Base-by-base conservation (phyloP, 169 alveolate genomes). In the Cryptosporidium sp. region DNA sequence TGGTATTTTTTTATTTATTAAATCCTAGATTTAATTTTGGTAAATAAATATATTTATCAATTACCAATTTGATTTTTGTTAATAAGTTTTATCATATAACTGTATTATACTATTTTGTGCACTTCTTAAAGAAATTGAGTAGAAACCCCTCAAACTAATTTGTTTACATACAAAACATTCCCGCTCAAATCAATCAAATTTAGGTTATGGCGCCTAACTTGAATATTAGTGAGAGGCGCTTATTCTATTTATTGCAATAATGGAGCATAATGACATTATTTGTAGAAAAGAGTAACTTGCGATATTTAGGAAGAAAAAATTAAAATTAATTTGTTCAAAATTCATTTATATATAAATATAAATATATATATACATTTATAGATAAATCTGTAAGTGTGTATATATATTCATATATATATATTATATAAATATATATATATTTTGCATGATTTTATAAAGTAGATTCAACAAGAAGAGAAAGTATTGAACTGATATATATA, bases 181-280 rank as follows among this genome's bases (percentile, higher is more conserved):
- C 67, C 67, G 67, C 67, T 9, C 65, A 56, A 56, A 23, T 0
- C 23, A 1, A 56, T 21, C 6, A n/a, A 23, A n/a, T 5, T 18
- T 12, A 26, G n/a, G 29, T 14, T 0, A 21, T 12, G 56, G 56
- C 70, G 70, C 51, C 52, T 18, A 33, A 65, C 0, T 5, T 23
- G 0, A 65, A 52, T 44, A 31, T 65, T 21, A 39, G 53, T 52
- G 72, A 44, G 52, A 31, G 29, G 23, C 12, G 67, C n/a, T 29
- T 65, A 65, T 65, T 44, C 71, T n/a, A 35, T 33, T 65, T 3
- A 65, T 37, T 65, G 72, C 72, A 65, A 65, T 37, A 35, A 65
- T 33, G 72, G 72, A 65, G 26, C 72, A 21, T 33, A 0, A 23
- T 65, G 72, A 65, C 72, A 65, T 65, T 29, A 65, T 33, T 33